These are phyloP conservation scores for Hibiscus syriacus DNA, from an alignment of 345 rosid species.

Conservation along the genomic window DNA sequence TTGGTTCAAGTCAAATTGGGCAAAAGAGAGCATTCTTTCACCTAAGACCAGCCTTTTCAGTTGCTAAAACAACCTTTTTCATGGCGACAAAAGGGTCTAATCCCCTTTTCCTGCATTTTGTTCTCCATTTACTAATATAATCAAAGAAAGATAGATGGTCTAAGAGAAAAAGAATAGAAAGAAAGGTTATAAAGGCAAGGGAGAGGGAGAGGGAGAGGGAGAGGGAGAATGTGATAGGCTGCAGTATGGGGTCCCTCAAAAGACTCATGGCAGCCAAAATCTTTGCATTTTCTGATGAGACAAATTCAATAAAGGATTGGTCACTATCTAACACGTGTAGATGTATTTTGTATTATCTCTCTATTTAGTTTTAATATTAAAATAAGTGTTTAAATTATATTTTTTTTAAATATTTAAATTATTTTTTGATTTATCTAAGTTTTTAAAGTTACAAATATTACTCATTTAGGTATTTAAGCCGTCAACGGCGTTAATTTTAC, in stretches of 20 bases:
- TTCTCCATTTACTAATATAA: no score
- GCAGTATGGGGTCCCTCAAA: constrained; percentile 15
- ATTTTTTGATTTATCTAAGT: no score
- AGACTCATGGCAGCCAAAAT: constrained; percentile 22
- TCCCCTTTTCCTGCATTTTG: no score
- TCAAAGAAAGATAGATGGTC: constrained; percentile 3
- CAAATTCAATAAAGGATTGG: constrained; percentile 19
- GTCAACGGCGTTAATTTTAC: no score
- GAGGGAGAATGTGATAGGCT: background rate
- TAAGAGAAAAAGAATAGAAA: constrained; percentile 2
- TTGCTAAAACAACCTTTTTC: constrained; percentile 17
- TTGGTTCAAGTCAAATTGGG: constrained; percentile 24
- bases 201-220: background rate
- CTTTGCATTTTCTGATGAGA: constrained; percentile 25
- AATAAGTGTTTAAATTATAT: no score
- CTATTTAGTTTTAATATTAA: no score
- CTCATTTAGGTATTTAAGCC: no score
- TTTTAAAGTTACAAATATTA: no score
- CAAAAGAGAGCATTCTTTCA: constrained; percentile 15
- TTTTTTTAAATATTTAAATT: no score
- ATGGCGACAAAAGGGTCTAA: constrained; percentile 26
- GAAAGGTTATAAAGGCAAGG: constrained; percentile 17
- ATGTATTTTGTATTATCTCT: no score
- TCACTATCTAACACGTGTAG: constrained; percentile 34
- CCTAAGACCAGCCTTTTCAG: constrained; percentile 21